phyloP scores from a whole-genome alignment of 164 flowering plant genomes.

The Cinnamomum chago region DNA sequence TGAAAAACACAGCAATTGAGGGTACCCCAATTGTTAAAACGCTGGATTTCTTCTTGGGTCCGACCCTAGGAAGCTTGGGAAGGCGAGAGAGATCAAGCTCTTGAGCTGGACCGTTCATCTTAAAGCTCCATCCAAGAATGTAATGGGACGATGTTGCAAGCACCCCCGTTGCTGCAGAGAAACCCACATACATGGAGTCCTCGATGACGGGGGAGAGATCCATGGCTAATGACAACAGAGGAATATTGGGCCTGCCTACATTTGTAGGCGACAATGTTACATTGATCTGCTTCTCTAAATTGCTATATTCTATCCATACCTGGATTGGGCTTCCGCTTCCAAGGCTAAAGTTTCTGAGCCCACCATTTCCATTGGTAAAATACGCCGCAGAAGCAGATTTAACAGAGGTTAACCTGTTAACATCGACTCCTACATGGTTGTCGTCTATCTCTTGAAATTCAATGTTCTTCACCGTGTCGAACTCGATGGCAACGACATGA shows the following conservation, averaged over 20 bases:
- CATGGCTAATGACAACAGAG: not conserved
- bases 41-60: slow-evolving; percentile 8
- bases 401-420: not conserved
- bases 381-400: not conserved
- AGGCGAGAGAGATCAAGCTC: not conserved
- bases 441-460: not conserved
- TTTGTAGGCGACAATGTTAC: not conserved
- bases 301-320: not conserved
- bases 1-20: not conserved
- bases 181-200: not conserved
- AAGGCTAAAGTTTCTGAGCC: not conserved
- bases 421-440: slow-evolving; percentile 1
- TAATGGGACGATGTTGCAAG: not conserved
- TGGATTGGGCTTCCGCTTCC: not conserved
- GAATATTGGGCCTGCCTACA: not conserved
- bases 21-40: slow-evolving; percentile 25
- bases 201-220: slow-evolving; percentile 1
- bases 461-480: not conserved
- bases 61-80: slow-evolving; percentile 16
- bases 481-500: slow-evolving; percentile 6
- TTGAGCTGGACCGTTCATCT: slow-evolving; percentile 4
- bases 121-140: slow-evolving; percentile 4
- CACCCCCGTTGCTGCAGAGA: not conserved
- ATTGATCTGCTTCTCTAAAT: not conserved
- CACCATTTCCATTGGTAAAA: not conserved